Evolutionary conservation across 306 rosid species (phyloP).

Genomic region (Quercus ilex): DNA sequence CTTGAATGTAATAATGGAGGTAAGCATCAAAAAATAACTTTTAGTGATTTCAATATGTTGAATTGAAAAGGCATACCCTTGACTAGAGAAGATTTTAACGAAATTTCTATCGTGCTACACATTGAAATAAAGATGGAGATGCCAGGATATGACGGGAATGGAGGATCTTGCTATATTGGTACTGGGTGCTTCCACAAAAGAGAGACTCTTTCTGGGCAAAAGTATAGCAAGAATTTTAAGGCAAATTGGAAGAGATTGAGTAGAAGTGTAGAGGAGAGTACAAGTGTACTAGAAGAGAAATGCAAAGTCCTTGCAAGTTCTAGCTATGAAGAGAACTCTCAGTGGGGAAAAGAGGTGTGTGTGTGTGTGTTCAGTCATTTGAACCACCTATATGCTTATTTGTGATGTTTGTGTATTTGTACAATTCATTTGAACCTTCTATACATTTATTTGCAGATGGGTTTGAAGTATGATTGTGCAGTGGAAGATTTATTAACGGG

Average conservation of each 20-base stretch:
- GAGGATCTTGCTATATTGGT: not conserved
- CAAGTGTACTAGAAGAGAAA: not conserved
- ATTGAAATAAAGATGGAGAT: not conserved
- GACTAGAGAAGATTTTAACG: not conserved
- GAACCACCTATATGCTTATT: no score
- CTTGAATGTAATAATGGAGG: not conserved
- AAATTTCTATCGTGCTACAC: not conserved
- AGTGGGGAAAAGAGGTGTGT: not conserved
- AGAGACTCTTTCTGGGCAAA: not conserved
- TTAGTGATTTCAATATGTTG: not conserved
- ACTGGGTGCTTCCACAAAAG: not conserved
- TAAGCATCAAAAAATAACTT: not conserved
- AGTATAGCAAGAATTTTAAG: not conserved
- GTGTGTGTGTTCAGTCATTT: no score
- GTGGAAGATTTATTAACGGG: constrained; percentile 15
- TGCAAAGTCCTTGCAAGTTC: not conserved
- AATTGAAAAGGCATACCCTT: not conserved
- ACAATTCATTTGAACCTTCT: not conserved
- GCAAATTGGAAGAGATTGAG: not conserved
- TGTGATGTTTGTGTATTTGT: no score
- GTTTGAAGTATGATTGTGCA: constrained; percentile 17
- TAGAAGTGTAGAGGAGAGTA: not conserved
- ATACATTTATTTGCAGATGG: constrained; percentile 10
- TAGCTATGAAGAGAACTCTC: not conserved
- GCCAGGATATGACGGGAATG: not conserved